These are phyloP conservation scores for Leptodermis oblonga DNA, from an alignment of 257 asterid species.

Conservation along the genomic window DNA sequence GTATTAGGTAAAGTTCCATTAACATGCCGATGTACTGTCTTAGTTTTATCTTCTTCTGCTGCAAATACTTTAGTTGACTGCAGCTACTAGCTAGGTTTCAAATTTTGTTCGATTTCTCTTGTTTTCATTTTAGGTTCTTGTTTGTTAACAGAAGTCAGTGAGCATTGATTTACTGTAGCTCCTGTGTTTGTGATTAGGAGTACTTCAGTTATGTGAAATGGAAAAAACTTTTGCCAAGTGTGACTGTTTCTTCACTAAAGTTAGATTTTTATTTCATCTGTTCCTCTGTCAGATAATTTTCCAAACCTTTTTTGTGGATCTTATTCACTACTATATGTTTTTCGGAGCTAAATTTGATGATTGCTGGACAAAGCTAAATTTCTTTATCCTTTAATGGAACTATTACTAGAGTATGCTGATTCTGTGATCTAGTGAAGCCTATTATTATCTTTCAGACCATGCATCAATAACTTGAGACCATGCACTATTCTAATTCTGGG, in stretches of 20 bases:
- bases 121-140: background rate
- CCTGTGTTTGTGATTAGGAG: background rate
- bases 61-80: background rate
- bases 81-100: background rate
- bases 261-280: background rate
- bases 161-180: background rate
- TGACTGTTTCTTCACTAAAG: background rate
- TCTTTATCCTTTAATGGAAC: background rate
- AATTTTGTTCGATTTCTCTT: background rate
- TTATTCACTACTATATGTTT: background rate
- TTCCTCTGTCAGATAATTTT: background rate
- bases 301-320: background rate
- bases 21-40: constrained; percentile 14
- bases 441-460: background rate
- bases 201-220: background rate
- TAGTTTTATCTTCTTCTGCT: constrained; percentile 6
- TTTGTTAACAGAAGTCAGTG: background rate
- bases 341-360: background rate
- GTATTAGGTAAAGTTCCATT: constrained; percentile 51
- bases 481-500: background rate
- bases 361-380: background rate
- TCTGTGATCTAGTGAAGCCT: background rate
- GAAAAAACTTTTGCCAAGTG: background rate
- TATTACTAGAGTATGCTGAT: background rate
- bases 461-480: background rate